Base-by-base conservation (phyloP, 257 asterid species). In the Voacanga thouarsii region DNA sequence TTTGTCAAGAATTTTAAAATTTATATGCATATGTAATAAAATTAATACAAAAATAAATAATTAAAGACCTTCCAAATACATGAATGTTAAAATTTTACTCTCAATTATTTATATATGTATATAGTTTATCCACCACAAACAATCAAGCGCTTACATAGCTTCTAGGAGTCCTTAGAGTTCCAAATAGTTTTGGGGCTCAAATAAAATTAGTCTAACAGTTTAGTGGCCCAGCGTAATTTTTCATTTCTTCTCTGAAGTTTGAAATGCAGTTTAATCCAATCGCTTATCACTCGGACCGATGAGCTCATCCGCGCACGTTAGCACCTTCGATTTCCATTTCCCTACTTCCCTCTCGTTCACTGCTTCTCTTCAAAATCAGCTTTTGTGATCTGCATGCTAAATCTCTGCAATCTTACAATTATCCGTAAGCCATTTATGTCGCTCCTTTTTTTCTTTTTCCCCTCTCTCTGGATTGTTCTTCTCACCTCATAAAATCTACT, bases 301-400 rank as follows among this genome's bases (percentile, higher is more conserved):
- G 39, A 57, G 23, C 78, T 50, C 37, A 1, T 41, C 70, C 9
- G 78, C 43, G 50, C 56, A 74, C 41, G 15, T 74, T 41, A 57
- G 56, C 68, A 57, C 76, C 63, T 3, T 12, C 57, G 70, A 75
- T 39, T 71, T 16, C n/a, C 45, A 24, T 41, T 74, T 57, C 43
- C n/a, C 44, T 18, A 12, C 11, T 65, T 37, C n/a, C 41, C n/a
- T 6, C 24, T 66, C 47, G 8, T 16, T 41, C 23, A 43, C 71
- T 66, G 8, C 28, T 67, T 14, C 49, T 67, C 18, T 39, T 11
- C 26, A 39, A 33, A 65, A 33, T 33, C 45, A 33, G n/a, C 24
- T 33, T 37, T n/a, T 6, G 16, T 12, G 0, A 26, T 10, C 69
- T n/a, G 30, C 65, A 23, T 56, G 28, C 10, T 28, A 64, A 28